Conservation (phyloP, 441 rosid species). For the Croton setiger region DNA sequence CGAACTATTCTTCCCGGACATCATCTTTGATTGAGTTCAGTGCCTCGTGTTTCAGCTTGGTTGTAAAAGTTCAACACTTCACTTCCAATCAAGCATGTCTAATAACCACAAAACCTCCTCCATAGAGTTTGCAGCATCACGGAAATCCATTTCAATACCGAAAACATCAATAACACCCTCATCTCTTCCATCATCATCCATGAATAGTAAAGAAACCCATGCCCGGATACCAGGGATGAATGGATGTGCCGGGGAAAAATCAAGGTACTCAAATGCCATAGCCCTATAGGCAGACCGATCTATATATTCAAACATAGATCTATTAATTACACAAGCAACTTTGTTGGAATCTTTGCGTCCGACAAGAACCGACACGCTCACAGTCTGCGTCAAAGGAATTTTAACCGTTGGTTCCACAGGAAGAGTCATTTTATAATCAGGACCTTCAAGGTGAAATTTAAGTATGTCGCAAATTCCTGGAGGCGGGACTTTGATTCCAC, state of each 20-base stretch:
- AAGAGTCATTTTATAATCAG: constrained; percentile 69
- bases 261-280: constrained; percentile 76
- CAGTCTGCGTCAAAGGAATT: constrained; percentile 46
- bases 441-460: constrained; percentile 40
- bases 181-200: constrained; percentile 49
- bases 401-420: constrained; percentile 68
- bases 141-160: constrained; percentile 84
- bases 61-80: constrained; percentile 21
- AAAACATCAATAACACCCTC: constrained; percentile 62
- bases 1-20: constrained; percentile 8
- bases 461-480: constrained; percentile 44
- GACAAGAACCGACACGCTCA: constrained; percentile 67
- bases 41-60: background rate
- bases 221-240: constrained; percentile 70
- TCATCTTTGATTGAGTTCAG: background rate
- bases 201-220: constrained; percentile 81
- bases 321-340: constrained; percentile 64
- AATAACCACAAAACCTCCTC: constrained; percentile 90
- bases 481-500: constrained; percentile 52
- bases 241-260: constrained; percentile 70
- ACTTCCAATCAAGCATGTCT: constrained; percentile 94
- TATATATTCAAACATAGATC: constrained; percentile 62
- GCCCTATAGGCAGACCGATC: constrained; percentile 63
- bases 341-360: constrained; percentile 59
- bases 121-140: constrained; percentile 67